phyloP scores from a whole-genome alignment of 345 rosid genomes.

The Hirschfeldia incana region DNA sequence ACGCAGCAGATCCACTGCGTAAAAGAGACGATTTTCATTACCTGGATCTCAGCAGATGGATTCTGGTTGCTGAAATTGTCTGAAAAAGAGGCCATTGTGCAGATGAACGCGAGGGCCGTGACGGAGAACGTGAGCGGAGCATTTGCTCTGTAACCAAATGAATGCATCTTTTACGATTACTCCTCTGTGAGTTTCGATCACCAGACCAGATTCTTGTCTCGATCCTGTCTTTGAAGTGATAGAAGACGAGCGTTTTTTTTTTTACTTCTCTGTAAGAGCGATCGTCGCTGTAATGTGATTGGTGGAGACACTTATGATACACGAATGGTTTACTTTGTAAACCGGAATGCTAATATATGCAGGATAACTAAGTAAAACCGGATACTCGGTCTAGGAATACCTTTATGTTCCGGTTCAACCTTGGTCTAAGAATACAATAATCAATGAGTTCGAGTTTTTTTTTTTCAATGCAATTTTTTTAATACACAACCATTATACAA shows the following conservation, averaged over 20 bases:
- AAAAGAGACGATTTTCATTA: neutral
- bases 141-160: slow-evolving; percentile 85
- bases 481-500: too few relatives aligned
- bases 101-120: slow-evolving; percentile 79
- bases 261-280: neutral
- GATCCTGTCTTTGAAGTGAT: neutral
- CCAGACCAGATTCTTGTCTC: neutral
- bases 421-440: neutral
- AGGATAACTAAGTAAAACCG: slow-evolving; percentile 2
- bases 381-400: slow-evolving; percentile 2
- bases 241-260: slow-evolving; percentile 32
- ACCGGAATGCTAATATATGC: slow-evolving; percentile 8
- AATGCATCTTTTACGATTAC: slow-evolving; percentile 55
- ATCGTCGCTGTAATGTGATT: slow-evolving; percentile 23
- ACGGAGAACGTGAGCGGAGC: slow-evolving; percentile 77
- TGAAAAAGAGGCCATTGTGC: slow-evolving; percentile 79
- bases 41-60: slow-evolving; percentile 89
- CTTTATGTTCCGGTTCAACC: neutral
- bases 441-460: neutral
- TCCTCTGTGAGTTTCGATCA: neutral
- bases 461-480: neutral
- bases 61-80: slow-evolving; percentile 79
- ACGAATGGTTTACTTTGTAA: neutral
- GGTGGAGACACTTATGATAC: slow-evolving; percentile 24
- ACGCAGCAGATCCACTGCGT: slow-evolving; percentile 20